Evolutionary conservation across 306 rosid species (phyloP).

Genomic region (Parietaria judaica): DNA sequence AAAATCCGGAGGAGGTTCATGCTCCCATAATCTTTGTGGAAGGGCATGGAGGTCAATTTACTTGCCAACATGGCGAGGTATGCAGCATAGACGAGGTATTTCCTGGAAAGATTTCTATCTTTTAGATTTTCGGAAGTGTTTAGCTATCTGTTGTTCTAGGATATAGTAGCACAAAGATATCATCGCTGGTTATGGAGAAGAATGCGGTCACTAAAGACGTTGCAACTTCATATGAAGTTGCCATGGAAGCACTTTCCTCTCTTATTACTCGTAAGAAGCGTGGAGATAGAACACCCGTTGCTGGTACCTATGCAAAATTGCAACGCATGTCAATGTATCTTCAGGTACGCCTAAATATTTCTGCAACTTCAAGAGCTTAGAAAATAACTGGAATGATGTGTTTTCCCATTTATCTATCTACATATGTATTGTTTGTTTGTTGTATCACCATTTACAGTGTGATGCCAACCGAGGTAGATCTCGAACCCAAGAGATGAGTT

Average conservation of each 20-base stretch:
- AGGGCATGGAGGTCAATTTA: slow-evolving; percentile 21
- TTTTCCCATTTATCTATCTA: neutral
- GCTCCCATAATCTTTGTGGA: slow-evolving; percentile 7
- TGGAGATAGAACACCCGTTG: slow-evolving; percentile 33
- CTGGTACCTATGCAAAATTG: slow-evolving; percentile 31
- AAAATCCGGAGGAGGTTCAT: slow-evolving; percentile 24
- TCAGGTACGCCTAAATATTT: slow-evolving; percentile 30
- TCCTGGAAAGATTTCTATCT: neutral
- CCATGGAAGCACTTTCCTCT: slow-evolving; percentile 75
- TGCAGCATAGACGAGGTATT: slow-evolving; percentile 20
- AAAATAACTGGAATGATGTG: neutral
- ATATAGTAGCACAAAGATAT: slow-evolving; percentile 16
- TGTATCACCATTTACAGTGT: neutral
- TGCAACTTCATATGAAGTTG: slow-evolving; percentile 39
- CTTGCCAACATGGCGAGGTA: slow-evolving; percentile 18
- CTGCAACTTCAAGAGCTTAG: neutral
- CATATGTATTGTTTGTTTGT: slow-evolving; percentile 4
- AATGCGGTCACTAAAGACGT: slow-evolving; percentile 14
- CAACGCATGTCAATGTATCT: slow-evolving; percentile 48
- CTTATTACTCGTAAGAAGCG: slow-evolving; percentile 52
- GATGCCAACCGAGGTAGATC: too few relatives aligned
- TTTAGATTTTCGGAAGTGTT: neutral
- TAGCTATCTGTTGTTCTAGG: slow-evolving; percentile 29
- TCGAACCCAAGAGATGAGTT: too few relatives aligned
- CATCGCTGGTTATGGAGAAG: slow-evolving; percentile 26